phyloP scores from a whole-genome alignment of 2,329 filamentous ascomycete species.

The Penicillium sp. region DNA sequence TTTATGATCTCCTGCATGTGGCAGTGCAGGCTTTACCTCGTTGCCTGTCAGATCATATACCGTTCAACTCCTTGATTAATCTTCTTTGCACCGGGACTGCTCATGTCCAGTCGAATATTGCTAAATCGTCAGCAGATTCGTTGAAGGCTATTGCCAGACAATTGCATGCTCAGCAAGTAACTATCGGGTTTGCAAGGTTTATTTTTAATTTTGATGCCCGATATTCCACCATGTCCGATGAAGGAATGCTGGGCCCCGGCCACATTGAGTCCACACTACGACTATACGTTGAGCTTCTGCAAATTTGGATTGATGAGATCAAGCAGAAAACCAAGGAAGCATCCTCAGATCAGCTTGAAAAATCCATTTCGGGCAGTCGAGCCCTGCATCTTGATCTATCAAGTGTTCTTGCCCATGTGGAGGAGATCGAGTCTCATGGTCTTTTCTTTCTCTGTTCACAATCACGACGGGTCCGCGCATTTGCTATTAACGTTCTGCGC shows the following conservation, averaged over 20 bases:
- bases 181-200: constrained; percentile 92
- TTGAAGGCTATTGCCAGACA: constrained; percentile 94
- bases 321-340: constrained; percentile 79
- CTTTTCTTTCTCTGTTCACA: constrained; percentile 97
- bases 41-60: constrained; percentile 87
- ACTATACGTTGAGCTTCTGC: constrained; percentile 87
- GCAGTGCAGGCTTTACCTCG: constrained; percentile 92
- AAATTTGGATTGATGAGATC: constrained; percentile 98
- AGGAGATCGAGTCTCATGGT: constrained; percentile 94
- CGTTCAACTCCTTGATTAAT: constrained; percentile 91
- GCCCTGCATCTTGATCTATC: constrained; percentile 81
- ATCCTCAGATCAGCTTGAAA: constrained; percentile 63
- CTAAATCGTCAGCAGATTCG: constrained; percentile 85
- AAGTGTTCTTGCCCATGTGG: constrained; percentile 86
- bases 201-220: constrained; percentile 98
- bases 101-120: constrained; percentile 90
- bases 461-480: constrained; percentile 81
- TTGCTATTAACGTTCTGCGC: constrained; percentile 87
- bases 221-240: constrained; percentile 97
- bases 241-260: constrained; percentile 87
- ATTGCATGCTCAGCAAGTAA: constrained; percentile 90
- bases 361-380: constrained; percentile 64
- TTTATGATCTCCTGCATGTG: constrained; percentile 93
- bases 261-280: constrained; percentile 94
- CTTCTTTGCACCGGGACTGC: constrained; percentile 94